Base-by-base conservation (phyloP, 306 rosid species). In the Prunus campanulata region DNA sequence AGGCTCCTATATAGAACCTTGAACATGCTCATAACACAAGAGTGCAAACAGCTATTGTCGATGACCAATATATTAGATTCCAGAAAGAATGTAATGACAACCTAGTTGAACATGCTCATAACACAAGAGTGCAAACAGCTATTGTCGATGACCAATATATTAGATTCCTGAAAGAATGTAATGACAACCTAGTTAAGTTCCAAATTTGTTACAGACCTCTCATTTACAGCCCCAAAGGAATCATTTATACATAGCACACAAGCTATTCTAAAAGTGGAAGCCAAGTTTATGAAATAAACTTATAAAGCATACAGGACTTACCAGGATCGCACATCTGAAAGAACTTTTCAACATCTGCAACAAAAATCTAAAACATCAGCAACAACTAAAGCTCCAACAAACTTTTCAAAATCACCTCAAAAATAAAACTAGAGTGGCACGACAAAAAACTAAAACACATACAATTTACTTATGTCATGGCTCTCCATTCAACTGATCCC, bases 281-380 rank as follows among this genome's bases (percentile, higher is more conserved):
- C 57, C 68, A 74, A 27, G 11, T 18, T 44, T 46, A 19, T 42
- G 13, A 3, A 24, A 44, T 19, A 63, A 14, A 66, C 48, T 66
- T 29, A 13, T 19, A 48, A 18, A 11, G 70, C 20, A 54, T 8
- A 32, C 13, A 70, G 56, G 20, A 35, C 83, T 82, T 68, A 93
- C 97, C 98, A 46, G 98, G 98, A 83, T 91, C 97, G 67, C 98
- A 93, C 82, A 88, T 91, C 78, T 74, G 91, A 80, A 80, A 88
- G 87, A 93, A 93, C 19, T 93, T 93, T 77, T 91, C 93, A 77
- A 90, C 96, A 75, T 93, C 98, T 91, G 96, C 90, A 82, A 62
- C 70, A 85, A 68, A 69, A 75, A 66, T 78, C 77, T 46, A 74
- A 79, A 42, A 75, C 8, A 84, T 62, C 51, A 81, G 77, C 8